Evolutionary conservation across 768 basidiomycete species (phyloP), one percentile per base, ranked within the genome.

Genomic region (Hypsizygus marmoreus): DNA sequence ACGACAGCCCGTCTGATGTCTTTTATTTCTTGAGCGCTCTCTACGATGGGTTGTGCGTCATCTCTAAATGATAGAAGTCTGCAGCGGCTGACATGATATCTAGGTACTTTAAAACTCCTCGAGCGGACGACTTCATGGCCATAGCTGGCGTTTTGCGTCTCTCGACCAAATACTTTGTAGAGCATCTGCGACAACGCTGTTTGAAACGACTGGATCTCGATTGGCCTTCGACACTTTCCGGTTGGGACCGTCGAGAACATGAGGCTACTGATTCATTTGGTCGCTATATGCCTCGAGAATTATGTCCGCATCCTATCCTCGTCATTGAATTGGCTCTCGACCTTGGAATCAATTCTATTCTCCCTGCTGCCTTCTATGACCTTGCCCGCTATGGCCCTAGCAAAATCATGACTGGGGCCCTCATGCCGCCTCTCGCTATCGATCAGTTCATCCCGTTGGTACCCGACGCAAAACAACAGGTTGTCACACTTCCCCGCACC

Each of bases 311-410:
- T 61, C 88, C 88, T 6, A 73, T 88, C 51, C 75, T 86, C 43
- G 73, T 84, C 50, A 82, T 90, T 64, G 73, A 81, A 39, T 77
- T 91, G 46, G 86, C 86, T 1, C 65, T 81, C 17, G 83, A 87
- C 43, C 77, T 89, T 53, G 70, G 72, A 39, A 61, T 87, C 0
- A 67, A 73, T 10, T 65, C 74, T 4, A 60, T 89, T 44, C 74
- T 89, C n/a, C 79, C 84, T 3, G 70, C 84, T 17, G 88, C 87
- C 0, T 77, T 86, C 55, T 89, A 88, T 60, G 87, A 89, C 51
- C 73, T 90, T 36, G 78, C 82, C 2, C 75, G 88, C 32, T 88
- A 88, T 50, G 84, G 79, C 0, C 83, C 86, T 0, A 83, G 83
- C 64, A 80, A 79, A 61, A 86, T 88, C 50, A 66, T 84, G 56